Percentiles rank a stretch among this genome's conserved stretches.
phyloP scores from a whole-genome alignment of 441 rosid species.

The Corymbia citriodora region DNA sequence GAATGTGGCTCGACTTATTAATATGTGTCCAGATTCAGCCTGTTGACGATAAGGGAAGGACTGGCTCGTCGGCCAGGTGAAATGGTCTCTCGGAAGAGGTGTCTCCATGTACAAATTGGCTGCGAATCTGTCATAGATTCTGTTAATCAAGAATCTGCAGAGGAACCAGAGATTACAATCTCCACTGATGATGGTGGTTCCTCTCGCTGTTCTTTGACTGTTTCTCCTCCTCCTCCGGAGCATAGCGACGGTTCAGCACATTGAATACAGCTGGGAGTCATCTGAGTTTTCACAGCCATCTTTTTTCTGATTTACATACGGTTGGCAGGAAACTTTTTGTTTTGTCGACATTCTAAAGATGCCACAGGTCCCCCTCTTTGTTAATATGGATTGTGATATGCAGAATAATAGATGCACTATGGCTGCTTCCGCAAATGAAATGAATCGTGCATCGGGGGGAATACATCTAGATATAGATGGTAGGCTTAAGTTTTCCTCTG shows the following conservation, averaged over 20 bases:
- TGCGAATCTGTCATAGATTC: slow-evolving; percentile 62
- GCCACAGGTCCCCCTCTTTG: neutral
- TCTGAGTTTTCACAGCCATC: neutral
- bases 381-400: neutral
- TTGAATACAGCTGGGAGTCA: slow-evolving; percentile 31
- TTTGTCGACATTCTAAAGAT: neutral
- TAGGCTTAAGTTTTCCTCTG: neutral
- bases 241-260: slow-evolving; percentile 40
- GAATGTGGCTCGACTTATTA: slow-evolving; percentile 65
- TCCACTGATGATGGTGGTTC: slow-evolving; percentile 68
- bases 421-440: neutral
- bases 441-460: neutral
- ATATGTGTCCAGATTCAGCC: slow-evolving; percentile 59
- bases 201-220: slow-evolving; percentile 58
- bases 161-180: slow-evolving; percentile 25
- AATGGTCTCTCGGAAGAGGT: neutral
- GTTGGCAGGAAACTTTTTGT: neutral
- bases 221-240: slow-evolving; percentile 37
- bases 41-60: slow-evolving; percentile 25
- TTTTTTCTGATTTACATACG: neutral
- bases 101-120: slow-evolving; percentile 29
- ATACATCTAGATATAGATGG: neutral
- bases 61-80: neutral
- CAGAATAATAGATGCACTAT: neutral
- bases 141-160: slow-evolving; percentile 67